These are phyloP conservation scores for Vigna hirtella DNA, from an alignment of 306 rosid genomes.

Conservation along the genomic window DNA sequence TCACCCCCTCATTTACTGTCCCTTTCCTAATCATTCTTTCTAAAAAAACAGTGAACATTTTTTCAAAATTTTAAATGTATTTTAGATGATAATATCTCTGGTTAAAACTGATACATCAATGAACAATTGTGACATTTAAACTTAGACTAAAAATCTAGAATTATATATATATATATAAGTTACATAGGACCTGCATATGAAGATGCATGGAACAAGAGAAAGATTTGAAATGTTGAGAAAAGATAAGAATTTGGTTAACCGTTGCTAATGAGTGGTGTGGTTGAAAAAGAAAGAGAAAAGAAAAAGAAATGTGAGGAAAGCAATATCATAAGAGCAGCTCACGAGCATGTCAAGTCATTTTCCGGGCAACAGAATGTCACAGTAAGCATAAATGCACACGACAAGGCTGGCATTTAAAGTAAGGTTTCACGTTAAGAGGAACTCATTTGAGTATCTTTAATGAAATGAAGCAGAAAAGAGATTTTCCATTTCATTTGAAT, in stretches of 20 bases:
- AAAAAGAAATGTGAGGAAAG: background rate
- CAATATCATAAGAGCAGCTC: slow-evolving; percentile 4
- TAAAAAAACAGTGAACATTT: background rate
- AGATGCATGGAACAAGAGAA: slow-evolving; percentile 9
- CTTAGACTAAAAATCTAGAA: background rate
- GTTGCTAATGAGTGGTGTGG: slow-evolving; percentile 10
- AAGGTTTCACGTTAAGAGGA: slow-evolving; percentile 44
- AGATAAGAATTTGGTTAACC: background rate
- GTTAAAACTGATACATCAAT: background rate
- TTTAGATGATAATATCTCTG: background rate
- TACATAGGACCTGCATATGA: slow-evolving; percentile 16
- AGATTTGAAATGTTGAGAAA: background rate
- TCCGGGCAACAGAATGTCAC: slow-evolving; percentile 59
- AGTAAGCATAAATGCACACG: slow-evolving; percentile 51
- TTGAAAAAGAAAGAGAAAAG: background rate
- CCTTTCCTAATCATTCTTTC: background rate
- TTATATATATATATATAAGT: background rate
- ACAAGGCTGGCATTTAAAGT: slow-evolving; percentile 51
- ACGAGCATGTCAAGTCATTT: slow-evolving; percentile 53
- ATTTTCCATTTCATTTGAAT: slow-evolving; percentile 36
- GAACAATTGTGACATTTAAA: background rate
- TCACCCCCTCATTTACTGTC: background rate
- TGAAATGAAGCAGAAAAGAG: slow-evolving; percentile 35
- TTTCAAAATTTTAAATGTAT: background rate
- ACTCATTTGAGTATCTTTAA: slow-evolving; percentile 53